A percentile compares a stretch with the other conserved stretches of the same genome.
These are phyloP conservation scores for Urostyla sp. DNA, from an alignment of 73 alveolate species.

Conservation along the genomic window DNA sequence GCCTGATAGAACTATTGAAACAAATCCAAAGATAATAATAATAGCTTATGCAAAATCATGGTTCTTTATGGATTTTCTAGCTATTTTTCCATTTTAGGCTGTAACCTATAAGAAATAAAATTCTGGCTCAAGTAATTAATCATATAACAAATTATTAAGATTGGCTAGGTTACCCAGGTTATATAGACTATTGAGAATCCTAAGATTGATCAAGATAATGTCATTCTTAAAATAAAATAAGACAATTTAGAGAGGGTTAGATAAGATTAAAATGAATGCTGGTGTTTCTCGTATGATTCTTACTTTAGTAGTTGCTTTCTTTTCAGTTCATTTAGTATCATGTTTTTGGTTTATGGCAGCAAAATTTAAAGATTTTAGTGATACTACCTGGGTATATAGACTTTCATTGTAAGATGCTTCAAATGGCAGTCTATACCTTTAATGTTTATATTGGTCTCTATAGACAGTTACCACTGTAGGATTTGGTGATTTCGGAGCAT, in stretches of 20 bases:
- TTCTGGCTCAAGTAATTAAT: constrained; percentile 2
- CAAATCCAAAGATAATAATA: constrained; percentile 10
- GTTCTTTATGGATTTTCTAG: constrained; percentile 43
- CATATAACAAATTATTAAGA: constrained; percentile 47
- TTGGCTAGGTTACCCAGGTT: constrained; percentile 67
- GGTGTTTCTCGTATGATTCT: constrained; percentile 58
- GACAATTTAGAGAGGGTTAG: neutral
- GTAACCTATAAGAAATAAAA: neutral
- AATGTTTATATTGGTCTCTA: constrained; percentile 68
- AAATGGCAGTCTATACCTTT: constrained; percentile 54
- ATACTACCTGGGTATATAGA: constrained; percentile 73
- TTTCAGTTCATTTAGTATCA: constrained; percentile 60
- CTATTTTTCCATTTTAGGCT: constrained; percentile 44
- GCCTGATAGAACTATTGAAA: constrained; percentile 55
- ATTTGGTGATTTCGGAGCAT: constrained; percentile 65
- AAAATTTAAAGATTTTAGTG: constrained; percentile 56
- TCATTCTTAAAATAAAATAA: constrained; percentile 36
- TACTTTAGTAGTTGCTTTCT: constrained; percentile 39
- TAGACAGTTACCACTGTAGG: constrained; percentile 67
- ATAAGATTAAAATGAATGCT: constrained; percentile 54
- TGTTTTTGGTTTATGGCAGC: constrained; percentile 71
- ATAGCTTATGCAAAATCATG: constrained; percentile 35
- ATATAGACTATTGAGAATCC: constrained; percentile 60
- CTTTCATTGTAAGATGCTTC: constrained; percentile 52
- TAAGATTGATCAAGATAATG: constrained; percentile 48